Conservation (phyloP, 495 filamentous ascomycete genomes). For the Trichoderma erinaceum region DNA sequence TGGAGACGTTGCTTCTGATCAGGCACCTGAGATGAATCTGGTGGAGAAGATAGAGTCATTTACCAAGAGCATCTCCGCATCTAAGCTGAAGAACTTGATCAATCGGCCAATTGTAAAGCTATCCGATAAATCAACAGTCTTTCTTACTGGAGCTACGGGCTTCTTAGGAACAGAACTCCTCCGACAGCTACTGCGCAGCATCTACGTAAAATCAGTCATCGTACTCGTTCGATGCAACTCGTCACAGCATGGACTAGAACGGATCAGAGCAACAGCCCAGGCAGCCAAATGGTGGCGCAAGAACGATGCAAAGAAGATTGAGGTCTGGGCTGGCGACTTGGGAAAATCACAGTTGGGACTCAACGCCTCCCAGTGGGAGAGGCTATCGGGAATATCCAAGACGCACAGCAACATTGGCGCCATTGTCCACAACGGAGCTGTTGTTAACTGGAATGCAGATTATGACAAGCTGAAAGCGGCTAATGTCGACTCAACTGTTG, state of each 20-base stretch:
- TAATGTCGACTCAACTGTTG: background rate
- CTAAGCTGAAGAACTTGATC: background rate
- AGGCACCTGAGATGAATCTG: background rate
- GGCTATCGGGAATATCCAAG: background rate
- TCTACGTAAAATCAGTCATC: background rate
- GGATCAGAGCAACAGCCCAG: background rate
- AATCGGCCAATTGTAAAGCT: background rate
- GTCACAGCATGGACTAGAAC: background rate
- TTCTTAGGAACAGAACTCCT: background rate
- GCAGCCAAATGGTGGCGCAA: background rate
- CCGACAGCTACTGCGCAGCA: background rate
- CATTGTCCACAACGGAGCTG: slow-evolving; percentile 6
- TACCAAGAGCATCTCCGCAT: background rate
- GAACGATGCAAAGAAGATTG: background rate
- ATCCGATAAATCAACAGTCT: background rate
- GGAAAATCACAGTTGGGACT: background rate
- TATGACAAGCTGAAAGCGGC: background rate
- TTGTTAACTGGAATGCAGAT: background rate
- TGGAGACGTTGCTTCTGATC: background rate
- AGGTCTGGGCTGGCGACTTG: background rate
- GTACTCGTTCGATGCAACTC: background rate
- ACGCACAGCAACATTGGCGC: background rate
- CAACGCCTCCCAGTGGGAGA: background rate
- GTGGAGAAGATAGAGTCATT: background rate
- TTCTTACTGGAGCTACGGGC: background rate